phyloP scores from a whole-genome alignment of 495 filamentous ascomycete genomes.

The Halenospora varia region DNA sequence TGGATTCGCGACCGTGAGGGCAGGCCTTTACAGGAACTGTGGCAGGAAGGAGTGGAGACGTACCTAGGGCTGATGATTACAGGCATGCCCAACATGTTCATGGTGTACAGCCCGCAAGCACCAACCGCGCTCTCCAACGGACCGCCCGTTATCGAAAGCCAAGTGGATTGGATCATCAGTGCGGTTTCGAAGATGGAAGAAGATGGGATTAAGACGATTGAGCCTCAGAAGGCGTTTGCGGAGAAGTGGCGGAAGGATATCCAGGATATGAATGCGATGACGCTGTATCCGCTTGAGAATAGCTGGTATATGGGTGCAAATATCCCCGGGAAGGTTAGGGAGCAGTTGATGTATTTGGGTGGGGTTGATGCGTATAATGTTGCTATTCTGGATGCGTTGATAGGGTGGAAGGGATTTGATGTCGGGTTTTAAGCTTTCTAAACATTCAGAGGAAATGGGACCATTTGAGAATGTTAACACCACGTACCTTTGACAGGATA shows the following conservation, averaged over 20 bases:
- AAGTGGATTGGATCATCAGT: not conserved
- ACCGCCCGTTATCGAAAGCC: not conserved
- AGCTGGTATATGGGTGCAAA: not conserved
- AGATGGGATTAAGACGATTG: no score
- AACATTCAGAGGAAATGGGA: no score
- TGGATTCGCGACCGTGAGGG: conserved; percentile 42
- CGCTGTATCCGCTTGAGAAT: not conserved
- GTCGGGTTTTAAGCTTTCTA: no score
- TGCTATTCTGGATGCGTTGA: no score
- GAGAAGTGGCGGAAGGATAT: not conserved
- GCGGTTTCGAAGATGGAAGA: not conserved
- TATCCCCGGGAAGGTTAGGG: not conserved
- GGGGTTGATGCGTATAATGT: no score
- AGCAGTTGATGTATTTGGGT: no score
- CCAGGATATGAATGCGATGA: not conserved
- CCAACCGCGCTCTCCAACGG: not conserved
- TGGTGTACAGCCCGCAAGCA: conserved; percentile 42
- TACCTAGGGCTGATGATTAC: conserved; percentile 45
- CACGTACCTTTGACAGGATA: no score
- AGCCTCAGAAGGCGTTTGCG: no score
- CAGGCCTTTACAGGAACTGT: conserved; percentile 39
- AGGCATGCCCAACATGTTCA: conserved; percentile 53
- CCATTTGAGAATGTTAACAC: no score
- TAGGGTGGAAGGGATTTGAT: no score
- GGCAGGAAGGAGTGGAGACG: conserved; percentile 39